A percentile compares a stretch with the other conserved stretches of the same genome.
Conservation (phyloP, 306 rosid species). For the Pterocarpus macrocarpus region DNA sequence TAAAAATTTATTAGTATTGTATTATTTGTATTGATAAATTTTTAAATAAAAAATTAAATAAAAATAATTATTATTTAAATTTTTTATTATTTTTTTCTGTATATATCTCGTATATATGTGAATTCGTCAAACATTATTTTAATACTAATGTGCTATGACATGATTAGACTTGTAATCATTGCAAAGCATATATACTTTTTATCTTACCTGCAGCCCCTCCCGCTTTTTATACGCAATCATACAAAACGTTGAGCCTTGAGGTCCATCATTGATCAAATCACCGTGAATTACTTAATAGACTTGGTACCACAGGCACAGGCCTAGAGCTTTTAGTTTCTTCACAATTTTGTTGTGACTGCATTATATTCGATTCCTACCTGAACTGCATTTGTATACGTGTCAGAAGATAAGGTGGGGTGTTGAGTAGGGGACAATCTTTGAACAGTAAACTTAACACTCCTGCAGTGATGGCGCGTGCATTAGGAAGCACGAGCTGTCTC, state of each 20-base stretch:
- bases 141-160: neutral
- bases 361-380: constrained; percentile 4
- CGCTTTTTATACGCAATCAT: neutral
- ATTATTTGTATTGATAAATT: no score
- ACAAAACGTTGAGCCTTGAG: neutral
- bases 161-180: constrained; percentile 9
- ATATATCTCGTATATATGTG: no score
- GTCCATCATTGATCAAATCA: constrained; percentile 5
- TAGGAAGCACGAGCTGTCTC: constrained; percentile 51
- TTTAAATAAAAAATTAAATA: no score
- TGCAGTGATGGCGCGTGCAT: constrained; percentile 39
- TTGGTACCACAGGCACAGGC: neutral
- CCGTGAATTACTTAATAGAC: neutral
- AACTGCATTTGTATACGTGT: constrained; percentile 29
- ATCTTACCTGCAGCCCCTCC: constrained; percentile 22
- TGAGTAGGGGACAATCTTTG: constrained; percentile 1
- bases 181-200: neutral
- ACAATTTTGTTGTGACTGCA: constrained; percentile 18
- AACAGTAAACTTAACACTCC: neutral
- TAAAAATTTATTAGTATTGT: no score
- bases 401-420: neutral
- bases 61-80: no score
- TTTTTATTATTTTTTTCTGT: no score
- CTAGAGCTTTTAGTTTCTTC: constrained; percentile 19
- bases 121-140: no score